Percentiles rank a stretch among this genome's conserved stretches.
Conservation (phyloP, 257 asterid genomes). For the Penstemon barbatus region DNA sequence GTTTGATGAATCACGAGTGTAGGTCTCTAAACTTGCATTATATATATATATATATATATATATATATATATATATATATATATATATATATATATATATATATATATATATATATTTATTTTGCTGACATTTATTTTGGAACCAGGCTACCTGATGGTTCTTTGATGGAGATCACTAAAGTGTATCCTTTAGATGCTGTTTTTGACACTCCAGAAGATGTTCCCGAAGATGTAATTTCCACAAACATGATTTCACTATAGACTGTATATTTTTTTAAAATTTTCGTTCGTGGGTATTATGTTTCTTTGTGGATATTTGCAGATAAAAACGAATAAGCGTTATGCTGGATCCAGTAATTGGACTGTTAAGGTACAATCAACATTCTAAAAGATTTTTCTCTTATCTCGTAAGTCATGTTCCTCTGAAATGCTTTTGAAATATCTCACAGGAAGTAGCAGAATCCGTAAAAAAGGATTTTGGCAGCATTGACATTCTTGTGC, state of each 20-base stretch:
- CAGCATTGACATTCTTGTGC: constrained; percentile 84
- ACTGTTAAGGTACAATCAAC: constrained; percentile 57
- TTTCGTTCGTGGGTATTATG: not conserved
- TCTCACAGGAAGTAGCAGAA: constrained; percentile 77
- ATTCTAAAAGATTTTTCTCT: too few relatives aligned
- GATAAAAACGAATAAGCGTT: constrained; percentile 78
- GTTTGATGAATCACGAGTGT: constrained; percentile 84
- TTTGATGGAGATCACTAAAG: constrained; percentile 83
- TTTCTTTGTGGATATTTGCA: constrained; percentile 37
- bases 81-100: not conserved
- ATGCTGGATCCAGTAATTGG: constrained; percentile 89
- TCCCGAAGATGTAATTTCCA: constrained; percentile 74
- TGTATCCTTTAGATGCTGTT: constrained; percentile 83
- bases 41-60: not conserved
- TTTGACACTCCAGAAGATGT: constrained; percentile 74
- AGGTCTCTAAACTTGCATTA: constrained; percentile 33
- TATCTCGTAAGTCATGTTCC: too few relatives aligned
- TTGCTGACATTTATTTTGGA: constrained; percentile 26
- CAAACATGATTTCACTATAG: not conserved
- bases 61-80: not conserved
- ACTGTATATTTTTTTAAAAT: not conserved
- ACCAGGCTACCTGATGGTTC: constrained; percentile 88
- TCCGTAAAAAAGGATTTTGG: constrained; percentile 80
- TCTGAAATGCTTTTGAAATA: constrained; percentile 22
- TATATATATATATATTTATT: not conserved